Base-by-base conservation (phyloP, 352 stramenopile genomes). In the Phytophthora citricola region DNA sequence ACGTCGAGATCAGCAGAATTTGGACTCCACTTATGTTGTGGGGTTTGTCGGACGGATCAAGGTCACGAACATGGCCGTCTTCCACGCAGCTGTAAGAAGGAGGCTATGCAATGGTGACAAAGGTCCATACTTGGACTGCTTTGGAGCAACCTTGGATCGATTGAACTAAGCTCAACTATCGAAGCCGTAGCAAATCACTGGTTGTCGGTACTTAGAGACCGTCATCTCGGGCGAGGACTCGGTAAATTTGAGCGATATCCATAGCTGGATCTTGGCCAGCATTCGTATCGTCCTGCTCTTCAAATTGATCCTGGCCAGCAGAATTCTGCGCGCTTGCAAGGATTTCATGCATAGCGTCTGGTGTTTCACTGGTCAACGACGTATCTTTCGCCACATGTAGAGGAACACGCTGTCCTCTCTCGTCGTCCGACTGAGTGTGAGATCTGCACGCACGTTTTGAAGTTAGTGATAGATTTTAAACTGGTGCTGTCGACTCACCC, bases 181-280 rank as follows among this genome's bases (percentile, higher is more conserved):
- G 17, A 20, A 20, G 17, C 17, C 17, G 17, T 20, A 20, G 17
- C 27, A 31, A 31, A 9, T 31, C 27, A 7, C 4, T 31, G 27
- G 27, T 31, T 31, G 2, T 31, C 27, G 27, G 24, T 49, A 26
- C 20, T 34, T 49, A 34, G 14, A 31, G 2, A 31, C n/a, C 22
- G 22, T 58, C 7, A 4, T 57, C 57, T 46, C 47, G 57, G 38
- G 48, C 29, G 10, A 44, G 2, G 27, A 59, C 1, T 29, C 58
- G 50, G 27, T 56, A 67, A 32, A 56, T 12, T 24, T 56, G 44
- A 38, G n/a, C 24, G 26, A 56, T 63, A 48, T 47, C 22, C 32
- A 55, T 26, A 34, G 0, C 31, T 34, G 31, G 31, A 5, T 36
- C 8, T 39, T 55, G 32, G 10, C 32, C 15, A 15, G 20, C 9